Conservation (phyloP, 2,329 filamentous ascomycete species). For the Epichloe gansuensis region DNA sequence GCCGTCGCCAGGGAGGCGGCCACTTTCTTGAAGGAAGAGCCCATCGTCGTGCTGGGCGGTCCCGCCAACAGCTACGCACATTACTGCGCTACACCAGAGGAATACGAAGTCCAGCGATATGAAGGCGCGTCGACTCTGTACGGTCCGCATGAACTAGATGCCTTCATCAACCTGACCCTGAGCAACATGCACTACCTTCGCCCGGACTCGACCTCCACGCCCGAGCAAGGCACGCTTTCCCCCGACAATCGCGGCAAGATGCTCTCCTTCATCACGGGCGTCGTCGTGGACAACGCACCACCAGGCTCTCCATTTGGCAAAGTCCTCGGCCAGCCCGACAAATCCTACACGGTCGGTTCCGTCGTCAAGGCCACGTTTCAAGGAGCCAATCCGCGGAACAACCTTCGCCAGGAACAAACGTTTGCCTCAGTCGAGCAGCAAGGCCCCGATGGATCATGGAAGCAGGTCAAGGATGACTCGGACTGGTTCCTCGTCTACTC, state of each 20-base stretch:
- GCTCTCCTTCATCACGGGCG: conserved; percentile 66
- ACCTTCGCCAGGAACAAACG: conserved; percentile 64
- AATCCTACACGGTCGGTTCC: conserved; percentile 46
- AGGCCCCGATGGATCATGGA: conserved; percentile 40
- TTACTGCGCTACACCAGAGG: conserved; percentile 66
- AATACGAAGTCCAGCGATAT: conserved; percentile 77
- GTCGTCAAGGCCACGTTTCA: conserved; percentile 58
- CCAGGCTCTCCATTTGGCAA: conserved; percentile 58
- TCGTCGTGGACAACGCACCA: conserved; percentile 59
- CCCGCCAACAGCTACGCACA: conserved; percentile 87
- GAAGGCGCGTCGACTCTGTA: conserved; percentile 91
- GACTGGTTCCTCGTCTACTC: conserved; percentile 77
- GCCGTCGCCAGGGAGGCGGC: conserved; percentile 45
- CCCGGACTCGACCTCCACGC: conserved; percentile 23
- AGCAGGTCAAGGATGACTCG: conserved; percentile 52
- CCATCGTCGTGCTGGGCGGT: conserved; percentile 72
- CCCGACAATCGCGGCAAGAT: conserved; percentile 68
- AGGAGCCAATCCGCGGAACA: conserved; percentile 81
- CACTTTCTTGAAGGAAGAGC: conserved; percentile 35
- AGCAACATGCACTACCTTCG: conserved; percentile 35
- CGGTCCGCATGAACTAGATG: conserved; percentile 68
- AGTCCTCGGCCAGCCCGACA: conserved; percentile 40
- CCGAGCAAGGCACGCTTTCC: conserved; percentile 46
- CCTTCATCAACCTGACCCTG: conserved; percentile 79
- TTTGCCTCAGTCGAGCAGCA: conserved; percentile 64